Base-by-base conservation (phyloP, 208 protist species). In the Spongospora subterranea region DNA sequence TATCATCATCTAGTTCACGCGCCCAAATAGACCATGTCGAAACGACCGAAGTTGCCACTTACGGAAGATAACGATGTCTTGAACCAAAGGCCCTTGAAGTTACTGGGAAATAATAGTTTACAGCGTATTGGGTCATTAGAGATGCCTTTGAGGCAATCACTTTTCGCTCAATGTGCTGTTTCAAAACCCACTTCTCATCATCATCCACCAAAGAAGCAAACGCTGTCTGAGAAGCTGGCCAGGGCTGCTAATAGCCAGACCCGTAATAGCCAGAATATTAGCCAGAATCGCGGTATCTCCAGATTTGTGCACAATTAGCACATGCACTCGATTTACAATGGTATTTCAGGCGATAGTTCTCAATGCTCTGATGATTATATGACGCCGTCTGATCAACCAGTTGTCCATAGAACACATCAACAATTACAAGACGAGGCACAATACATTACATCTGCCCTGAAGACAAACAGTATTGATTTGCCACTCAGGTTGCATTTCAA, bases 361-460 rank as follows among this genome's bases (percentile, higher is more conserved):
- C 50, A 60, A 60, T 82, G 71, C n/a, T 82, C 71, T 40, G 71
- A 82, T 13, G 71, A 82, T 82, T 82, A 82, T 43, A 82, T 82
- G 71, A 82, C 71, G 6, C 71, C 71, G n/a, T 82, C 71, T 82
- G 71, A 82, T 82, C 71, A 82, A 43, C 71, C 71, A 43, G n/a
- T 82, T 43, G 17, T 82, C 6, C n/a, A 82, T 6, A 35, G 13
- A 43, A 82, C 71, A 20, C 17, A 82, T 82, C 71, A 82, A 43
- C 71, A 82, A 43, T n/a, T 82, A 20, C 71, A 82, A 43, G 35
- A 82, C 17, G 17, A 82, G 71, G 71, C 35, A 40, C 17, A 82
- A 43, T 60, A 60, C 13, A 24, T 60, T n/a, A n/a, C n/a, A n/a
- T n/a, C n/a, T n/a, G 13, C 24, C 24, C 24, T 60, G 50, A 24